Conservation (phyloP, 768 basidiomycete species). For the Auriscalpium vulgare region DNA sequence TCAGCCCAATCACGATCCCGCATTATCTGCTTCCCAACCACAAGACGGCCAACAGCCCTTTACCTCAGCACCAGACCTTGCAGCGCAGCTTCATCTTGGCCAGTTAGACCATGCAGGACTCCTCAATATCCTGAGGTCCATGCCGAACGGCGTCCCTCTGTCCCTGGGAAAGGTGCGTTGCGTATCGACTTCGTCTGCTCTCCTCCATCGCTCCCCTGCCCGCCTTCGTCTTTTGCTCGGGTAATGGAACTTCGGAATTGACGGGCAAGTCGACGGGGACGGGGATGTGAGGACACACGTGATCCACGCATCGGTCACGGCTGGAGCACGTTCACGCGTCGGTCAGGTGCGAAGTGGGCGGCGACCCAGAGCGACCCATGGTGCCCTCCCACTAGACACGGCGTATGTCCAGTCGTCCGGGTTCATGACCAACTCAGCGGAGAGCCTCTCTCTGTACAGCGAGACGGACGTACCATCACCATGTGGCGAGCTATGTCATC, state of each 20-base stretch:
- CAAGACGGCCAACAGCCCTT: background rate
- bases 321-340: constrained; percentile 15
- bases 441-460: too few species aligned
- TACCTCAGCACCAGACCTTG: background rate
- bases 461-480: too few species aligned
- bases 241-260: background rate
- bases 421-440: background rate
- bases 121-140: background rate
- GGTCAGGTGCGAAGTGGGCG: constrained; percentile 9
- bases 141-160: background rate
- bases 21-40: background rate
- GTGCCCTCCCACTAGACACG: background rate
- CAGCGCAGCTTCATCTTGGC: background rate
- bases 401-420: background rate
- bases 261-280: too few species aligned
- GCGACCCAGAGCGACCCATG: background rate
- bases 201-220: background rate
- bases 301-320: constrained; percentile 13
- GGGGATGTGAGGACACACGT: constrained; percentile 2
- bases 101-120: background rate
- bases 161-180: background rate
- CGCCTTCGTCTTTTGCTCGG: background rate
- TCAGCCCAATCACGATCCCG: background rate
- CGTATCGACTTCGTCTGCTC: background rate
- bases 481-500: background rate